Evolutionary conservation across 345 rosid species (phyloP), one percentile per base, ranked within the genome.

Genomic region (Brassica juncea): DNA sequence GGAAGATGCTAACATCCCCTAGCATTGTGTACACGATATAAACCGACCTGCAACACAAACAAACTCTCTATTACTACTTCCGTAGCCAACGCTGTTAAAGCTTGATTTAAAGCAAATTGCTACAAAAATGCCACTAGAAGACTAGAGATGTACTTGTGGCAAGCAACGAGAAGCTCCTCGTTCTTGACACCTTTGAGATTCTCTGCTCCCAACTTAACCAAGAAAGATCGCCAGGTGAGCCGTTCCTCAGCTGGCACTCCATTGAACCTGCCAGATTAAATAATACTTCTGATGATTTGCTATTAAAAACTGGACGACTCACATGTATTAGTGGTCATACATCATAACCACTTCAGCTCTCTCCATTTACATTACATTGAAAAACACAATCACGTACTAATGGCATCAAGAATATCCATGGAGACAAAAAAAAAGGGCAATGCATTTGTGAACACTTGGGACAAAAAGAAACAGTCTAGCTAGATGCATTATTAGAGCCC

Each of bases 171-270:
- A 8, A 93, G 98, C 82, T 93, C 99, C 83, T 93, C 99, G 80
- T 93, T 93, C 66, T 90, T 95, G 9, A 87, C 89, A 64, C 97
- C 97, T 79, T 86, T 89, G 60, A 95, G 98, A 84, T 95, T 95
- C 76, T 93, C 97, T 0, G 91, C 92, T 76, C 99, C 98, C 61
- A 93, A 82, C 85, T 93, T 95, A 6, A 95, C 96, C 80, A 95
- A 82, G 90, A 93, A 95, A 37, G 98, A 84, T 78, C 98, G 80
- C 97, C 99, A 93, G 70, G 92, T 96, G 9, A 93, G 83, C 39
- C 94, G 87, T 77, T 95, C 98, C 86, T 95, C 97, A n/a, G 97
- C 90, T 4, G 96, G 93, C 76, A 95, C 97, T 82, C 99, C 98
- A 86, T 86, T 93, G 85, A 95, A 95, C 59, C 99, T 95, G 84